phyloP scores from a whole-genome alignment of 116 monocot species.

The Iris pallida region DNA sequence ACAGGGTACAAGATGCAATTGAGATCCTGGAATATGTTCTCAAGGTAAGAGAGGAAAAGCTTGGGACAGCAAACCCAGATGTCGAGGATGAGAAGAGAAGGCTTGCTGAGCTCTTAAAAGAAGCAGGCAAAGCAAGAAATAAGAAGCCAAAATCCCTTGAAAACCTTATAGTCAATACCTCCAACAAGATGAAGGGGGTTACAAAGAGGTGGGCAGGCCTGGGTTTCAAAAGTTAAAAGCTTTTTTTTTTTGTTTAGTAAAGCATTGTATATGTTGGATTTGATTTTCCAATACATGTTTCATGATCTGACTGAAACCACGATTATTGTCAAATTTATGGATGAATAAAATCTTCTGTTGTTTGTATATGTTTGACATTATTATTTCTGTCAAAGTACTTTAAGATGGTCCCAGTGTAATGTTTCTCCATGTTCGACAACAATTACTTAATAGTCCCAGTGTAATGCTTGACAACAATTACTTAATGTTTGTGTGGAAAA shows the following conservation, averaged over 20 bases:
- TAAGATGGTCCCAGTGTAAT: no score
- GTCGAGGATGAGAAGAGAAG: constrained; percentile 77
- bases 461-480: no score
- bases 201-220: constrained; percentile 60
- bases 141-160: constrained; percentile 69
- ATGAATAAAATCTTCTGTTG: not conserved
- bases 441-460: no score
- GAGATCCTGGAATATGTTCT: constrained; percentile 71
- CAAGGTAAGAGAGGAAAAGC: constrained; percentile 74
- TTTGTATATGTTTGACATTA: no score
- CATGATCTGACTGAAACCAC: not conserved
- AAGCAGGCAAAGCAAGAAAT: constrained; percentile 61
- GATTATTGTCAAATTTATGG: not conserved
- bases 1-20: constrained; percentile 80
- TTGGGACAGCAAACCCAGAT: constrained; percentile 88
- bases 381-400: no score
- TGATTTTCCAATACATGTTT: constrained; percentile 6
- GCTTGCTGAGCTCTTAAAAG: constrained; percentile 72
- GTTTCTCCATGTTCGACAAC: no score
- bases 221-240: constrained; percentile 38
- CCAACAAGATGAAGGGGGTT: constrained; percentile 42
- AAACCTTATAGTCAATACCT: constrained; percentile 61
- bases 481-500: no score
- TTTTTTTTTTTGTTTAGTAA: not conserved
- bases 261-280: constrained; percentile 1